These are phyloP conservation scores for Didymellaceae sp. DNA, from an alignment of 2,329 filamentous ascomycete genomes.

Conservation along the genomic window DNA sequence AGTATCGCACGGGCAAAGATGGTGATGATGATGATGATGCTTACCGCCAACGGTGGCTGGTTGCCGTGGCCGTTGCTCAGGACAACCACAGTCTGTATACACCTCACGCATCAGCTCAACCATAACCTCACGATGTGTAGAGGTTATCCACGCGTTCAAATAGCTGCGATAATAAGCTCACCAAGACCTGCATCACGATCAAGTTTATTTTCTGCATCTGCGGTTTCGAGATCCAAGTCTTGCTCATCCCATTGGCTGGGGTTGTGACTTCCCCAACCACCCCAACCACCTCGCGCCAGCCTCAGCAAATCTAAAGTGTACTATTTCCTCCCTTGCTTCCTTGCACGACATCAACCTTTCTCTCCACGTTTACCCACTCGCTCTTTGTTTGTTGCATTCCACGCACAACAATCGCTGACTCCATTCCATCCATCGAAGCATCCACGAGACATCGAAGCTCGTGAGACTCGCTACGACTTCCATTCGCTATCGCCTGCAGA, in stretches of 20 bases:
- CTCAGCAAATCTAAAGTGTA: slow-evolving; percentile 37
- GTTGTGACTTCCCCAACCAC: slow-evolving; percentile 18
- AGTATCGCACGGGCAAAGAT: too few species aligned
- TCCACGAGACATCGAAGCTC: too few species aligned
- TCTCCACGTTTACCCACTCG: slow-evolving; percentile 9
- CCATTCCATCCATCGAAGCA: slow-evolving; percentile 17
- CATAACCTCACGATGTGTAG: not conserved
- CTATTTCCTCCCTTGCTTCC: slow-evolving; percentile 37
- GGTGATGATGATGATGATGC: slow-evolving; percentile 9
- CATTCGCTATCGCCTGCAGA: slow-evolving; percentile 19
- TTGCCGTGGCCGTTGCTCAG: not conserved
- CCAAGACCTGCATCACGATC: slow-evolving; percentile 1
- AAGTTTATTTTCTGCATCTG: not conserved
- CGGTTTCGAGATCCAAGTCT: slow-evolving; percentile 1
- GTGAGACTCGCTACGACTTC: slow-evolving; percentile 10
- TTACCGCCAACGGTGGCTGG: slow-evolving; percentile 4
- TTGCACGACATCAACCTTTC: slow-evolving; percentile 21
- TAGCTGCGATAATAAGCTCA: not conserved
- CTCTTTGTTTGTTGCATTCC: slow-evolving; percentile 13
- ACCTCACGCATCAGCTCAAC: slow-evolving; percentile 5
- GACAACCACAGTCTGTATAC: not conserved
- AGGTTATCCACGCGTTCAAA: not conserved
- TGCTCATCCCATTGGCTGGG: not conserved
- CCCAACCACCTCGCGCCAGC: slow-evolving; percentile 28
- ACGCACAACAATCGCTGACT: slow-evolving; percentile 20